phyloP scores from a whole-genome alignment of 1,139 yeast species.

The Yamadazyma dushanensis region DNA sequence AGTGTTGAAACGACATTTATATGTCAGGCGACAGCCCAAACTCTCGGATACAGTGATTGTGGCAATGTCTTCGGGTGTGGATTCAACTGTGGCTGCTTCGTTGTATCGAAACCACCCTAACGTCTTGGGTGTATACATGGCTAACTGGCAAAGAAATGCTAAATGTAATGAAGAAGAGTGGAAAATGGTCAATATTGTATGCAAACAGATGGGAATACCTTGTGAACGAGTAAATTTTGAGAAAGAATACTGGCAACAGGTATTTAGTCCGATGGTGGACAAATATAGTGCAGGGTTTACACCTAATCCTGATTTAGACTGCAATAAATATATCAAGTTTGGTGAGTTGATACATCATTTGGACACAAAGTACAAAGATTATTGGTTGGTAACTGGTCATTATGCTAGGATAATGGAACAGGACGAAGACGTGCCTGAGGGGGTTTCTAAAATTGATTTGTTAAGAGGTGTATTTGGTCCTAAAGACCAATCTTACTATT shows the following conservation, averaged over 20 bases:
- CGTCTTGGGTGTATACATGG: constrained; percentile 85
- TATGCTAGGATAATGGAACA: constrained; percentile 63
- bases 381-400: constrained; percentile 97
- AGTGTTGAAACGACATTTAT: constrained; percentile 4
- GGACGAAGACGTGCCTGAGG: constrained; percentile 12
- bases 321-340: constrained; percentile 84
- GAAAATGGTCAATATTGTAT: constrained; percentile 75
- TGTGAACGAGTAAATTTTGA: constrained; percentile 83
- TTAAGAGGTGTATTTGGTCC: constrained; percentile 57
- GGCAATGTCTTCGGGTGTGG: constrained; percentile 98
- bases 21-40: constrained; percentile 46
- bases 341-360: constrained; percentile 69
- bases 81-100: constrained; percentile 88
- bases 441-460: constrained; percentile 40
- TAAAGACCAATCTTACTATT: constrained; percentile 91
- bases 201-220: constrained; percentile 60
- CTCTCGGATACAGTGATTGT: constrained; percentile 63
- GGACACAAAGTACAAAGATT: constrained; percentile 33
- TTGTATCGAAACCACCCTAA: constrained; percentile 52
- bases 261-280: constrained; percentile 87
- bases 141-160: constrained; percentile 78
- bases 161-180: constrained; percentile 85
- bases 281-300: constrained; percentile 72
- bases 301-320: constrained; percentile 93
- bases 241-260: constrained; percentile 87